phyloP scores from a whole-genome alignment of 345 rosid species.

The Chamaenerion angustifolium region DNA sequence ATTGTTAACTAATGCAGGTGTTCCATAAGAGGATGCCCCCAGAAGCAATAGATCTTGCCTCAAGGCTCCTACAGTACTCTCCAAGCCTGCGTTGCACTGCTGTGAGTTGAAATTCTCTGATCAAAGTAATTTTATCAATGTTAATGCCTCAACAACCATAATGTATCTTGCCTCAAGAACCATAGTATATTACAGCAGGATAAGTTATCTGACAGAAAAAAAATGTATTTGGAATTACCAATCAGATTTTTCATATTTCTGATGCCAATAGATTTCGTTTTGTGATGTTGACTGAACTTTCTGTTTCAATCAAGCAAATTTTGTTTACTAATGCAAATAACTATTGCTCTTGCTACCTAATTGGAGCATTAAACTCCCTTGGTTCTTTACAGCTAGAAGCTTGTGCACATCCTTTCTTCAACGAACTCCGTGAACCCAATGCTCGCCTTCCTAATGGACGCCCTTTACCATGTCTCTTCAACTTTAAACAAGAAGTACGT shows the following conservation, averaged over 20 bases:
- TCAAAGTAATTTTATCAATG: background rate
- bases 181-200: no score
- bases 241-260: no score
- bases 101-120: conserved; percentile 23
- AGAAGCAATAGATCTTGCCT: conserved; percentile 78
- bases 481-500: conserved; percentile 63
- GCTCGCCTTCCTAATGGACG: conserved; percentile 67
- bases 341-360: background rate
- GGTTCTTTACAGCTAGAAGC: conserved; percentile 41
- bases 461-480: conserved; percentile 62
- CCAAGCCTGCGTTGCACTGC: conserved; percentile 74
- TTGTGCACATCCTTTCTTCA: conserved; percentile 64
- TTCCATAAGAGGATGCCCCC: conserved; percentile 84
- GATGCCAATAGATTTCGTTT: no score
- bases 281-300: background rate
- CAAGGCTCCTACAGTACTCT: conserved; percentile 72
- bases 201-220: no score
- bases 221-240: no score
- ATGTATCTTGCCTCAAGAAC: no score
- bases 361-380: no score
- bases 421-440: conserved; percentile 68
- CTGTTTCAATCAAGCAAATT: background rate
- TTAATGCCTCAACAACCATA: no score
- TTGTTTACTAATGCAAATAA: no score
- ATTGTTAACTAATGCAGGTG: conserved; percentile 22